phyloP scores from a whole-genome alignment of 2,329 filamentous ascomycete genomes.

The Podosphaera xanthii region DNA sequence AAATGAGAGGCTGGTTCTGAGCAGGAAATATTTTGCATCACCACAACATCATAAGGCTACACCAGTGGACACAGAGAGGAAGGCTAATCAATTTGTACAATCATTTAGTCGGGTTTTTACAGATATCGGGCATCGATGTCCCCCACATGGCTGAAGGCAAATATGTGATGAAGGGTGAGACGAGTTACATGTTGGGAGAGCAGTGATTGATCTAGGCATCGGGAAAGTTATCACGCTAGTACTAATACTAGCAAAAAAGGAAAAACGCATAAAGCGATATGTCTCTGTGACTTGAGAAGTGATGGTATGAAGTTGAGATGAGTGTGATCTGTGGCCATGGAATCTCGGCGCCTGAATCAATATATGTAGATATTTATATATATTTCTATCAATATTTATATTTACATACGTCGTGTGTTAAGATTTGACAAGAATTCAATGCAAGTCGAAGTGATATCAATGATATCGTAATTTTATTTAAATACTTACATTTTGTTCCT shows the following conservation, averaged over 20 bases:
- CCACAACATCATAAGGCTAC: neutral
- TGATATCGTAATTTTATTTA: neutral
- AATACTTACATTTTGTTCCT: neutral
- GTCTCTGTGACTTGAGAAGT: neutral
- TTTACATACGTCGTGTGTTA: too few relatives aligned
- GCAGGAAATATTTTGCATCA: neutral
- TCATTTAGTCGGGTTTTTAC: neutral
- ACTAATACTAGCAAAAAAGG: neutral
- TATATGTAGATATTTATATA: neutral
- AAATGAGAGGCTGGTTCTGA: neutral
- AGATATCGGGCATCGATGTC: neutral
- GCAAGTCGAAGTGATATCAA: too few relatives aligned
- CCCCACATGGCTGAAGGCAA: neutral
- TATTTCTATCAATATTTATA: too few relatives aligned
- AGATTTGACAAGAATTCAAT: too few relatives aligned
- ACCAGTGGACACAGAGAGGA: neutral
- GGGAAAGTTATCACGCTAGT: neutral
- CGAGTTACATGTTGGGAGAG: neutral
- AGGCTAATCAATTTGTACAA: neutral
- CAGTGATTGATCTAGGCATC: neutral
- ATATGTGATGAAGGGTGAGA: neutral
- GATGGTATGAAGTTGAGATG: neutral
- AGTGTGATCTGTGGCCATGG: neutral
- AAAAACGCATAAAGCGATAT: neutral
- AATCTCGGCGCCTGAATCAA: neutral